Evolutionary conservation across 768 basidiomycete species (phyloP).

Genomic region (Mycena albidolilacea): DNA sequence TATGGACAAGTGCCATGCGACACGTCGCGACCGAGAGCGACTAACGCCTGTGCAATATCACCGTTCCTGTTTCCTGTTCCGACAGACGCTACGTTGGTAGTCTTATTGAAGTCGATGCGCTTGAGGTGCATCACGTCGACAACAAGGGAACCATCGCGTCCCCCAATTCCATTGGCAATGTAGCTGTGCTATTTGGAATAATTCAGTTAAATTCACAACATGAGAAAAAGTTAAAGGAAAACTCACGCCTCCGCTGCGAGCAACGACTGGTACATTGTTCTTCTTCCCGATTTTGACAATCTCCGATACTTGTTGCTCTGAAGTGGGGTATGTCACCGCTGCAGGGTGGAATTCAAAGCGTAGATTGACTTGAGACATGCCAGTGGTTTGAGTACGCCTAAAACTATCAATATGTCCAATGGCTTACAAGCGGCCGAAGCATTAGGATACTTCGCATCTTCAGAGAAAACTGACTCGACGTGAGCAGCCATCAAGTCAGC

Average conservation of each 20-base stretch:
- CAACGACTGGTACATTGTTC: constrained; percentile 55
- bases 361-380: constrained; percentile 62
- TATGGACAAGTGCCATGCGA: neutral
- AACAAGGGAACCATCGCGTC: neutral
- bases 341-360: constrained; percentile 57
- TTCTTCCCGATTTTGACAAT: constrained; percentile 51
- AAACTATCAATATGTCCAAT: neutral
- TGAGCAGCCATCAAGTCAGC: too few species aligned
- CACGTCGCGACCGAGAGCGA: neutral
- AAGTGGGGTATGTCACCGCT: constrained; percentile 54
- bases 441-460: too few species aligned
- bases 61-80: neutral
- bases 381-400: too few species aligned
- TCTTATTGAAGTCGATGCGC: neutral
- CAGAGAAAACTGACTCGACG: too few species aligned
- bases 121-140: neutral
- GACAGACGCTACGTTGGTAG: neutral
- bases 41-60: neutral
- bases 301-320: constrained; percentile 52
- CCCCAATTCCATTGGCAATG: constrained; percentile 47
- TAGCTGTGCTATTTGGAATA: constrained; percentile 59
- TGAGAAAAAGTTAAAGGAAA: too few species aligned
- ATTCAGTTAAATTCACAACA: neutral
- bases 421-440: too few species aligned
- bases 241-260: constrained; percentile 62